A percentile compares a stretch with the other conserved stretches of the same genome.
Conservation (phyloP, 371 early-diverging fungal species). For the Syncephalastrum sp. region DNA sequence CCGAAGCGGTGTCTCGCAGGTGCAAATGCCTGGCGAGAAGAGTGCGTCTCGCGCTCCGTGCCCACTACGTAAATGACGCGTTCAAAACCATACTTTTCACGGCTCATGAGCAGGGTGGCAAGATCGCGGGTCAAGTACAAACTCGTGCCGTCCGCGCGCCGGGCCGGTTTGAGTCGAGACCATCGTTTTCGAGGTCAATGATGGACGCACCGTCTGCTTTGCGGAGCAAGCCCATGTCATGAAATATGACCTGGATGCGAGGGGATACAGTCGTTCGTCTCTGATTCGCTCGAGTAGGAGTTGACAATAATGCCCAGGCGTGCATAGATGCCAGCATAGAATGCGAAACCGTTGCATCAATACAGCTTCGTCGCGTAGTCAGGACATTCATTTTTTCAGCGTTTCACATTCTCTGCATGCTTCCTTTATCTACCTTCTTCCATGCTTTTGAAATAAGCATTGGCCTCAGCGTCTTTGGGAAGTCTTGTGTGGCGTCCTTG, state of each 20-base stretch:
- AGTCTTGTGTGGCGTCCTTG: conserved; percentile 55
- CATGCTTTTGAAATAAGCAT: conserved; percentile 91
- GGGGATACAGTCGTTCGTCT: conserved; percentile 73
- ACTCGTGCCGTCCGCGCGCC: conserved; percentile 90
- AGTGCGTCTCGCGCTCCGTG: conserved; percentile 86
- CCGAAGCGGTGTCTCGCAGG: conserved; percentile 68
- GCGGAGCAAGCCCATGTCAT: conserved; percentile 17
- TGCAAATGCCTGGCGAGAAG: conserved; percentile 93
- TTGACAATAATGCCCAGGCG: conserved; percentile 94
- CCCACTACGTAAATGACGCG: conserved; percentile 93
- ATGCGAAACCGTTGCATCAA: conserved; percentile 85
- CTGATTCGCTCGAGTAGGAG: conserved; percentile 95
- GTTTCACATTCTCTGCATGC: background rate
- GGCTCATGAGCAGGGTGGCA: conserved; percentile 86
- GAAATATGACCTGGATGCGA: conserved; percentile 68
- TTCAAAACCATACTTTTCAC: conserved; percentile 77
- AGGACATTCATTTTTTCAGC: too few species aligned
- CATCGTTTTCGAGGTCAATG: conserved; percentile 70
- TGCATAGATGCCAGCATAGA: conserved; percentile 86
- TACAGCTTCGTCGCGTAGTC: conserved; percentile 56
- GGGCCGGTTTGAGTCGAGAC: conserved; percentile 78
- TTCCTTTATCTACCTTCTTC: conserved; percentile 67
- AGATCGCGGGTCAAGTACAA: conserved; percentile 97
- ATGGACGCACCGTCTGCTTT: conserved; percentile 67
- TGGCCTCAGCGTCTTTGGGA: conserved; percentile 71